These are phyloP conservation scores for Albophoma yamanashiensis DNA, from an alignment of 2,329 filamentous ascomycete genomes.

Conservation along the genomic window DNA sequence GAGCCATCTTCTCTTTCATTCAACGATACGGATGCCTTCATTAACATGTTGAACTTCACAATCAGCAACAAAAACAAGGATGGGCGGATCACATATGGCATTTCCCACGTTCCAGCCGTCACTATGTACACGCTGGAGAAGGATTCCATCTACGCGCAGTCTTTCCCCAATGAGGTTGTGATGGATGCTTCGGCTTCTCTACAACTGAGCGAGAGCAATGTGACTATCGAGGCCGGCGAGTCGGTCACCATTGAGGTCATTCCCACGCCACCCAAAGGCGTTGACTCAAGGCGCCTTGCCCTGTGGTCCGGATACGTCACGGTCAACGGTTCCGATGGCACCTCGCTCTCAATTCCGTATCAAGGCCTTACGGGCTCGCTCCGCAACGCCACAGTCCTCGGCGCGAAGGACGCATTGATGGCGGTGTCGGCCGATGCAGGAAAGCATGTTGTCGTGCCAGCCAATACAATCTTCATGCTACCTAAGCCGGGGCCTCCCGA, in stretches of 20 bases:
- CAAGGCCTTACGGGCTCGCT: slow-evolving; percentile 17
- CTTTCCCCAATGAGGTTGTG: slow-evolving; percentile 29
- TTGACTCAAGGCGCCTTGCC: slow-evolving; percentile 1
- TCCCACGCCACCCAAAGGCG: not conserved
- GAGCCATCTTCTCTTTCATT: slow-evolving; percentile 43
- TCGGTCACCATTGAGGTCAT: not conserved
- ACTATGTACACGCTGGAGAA: slow-evolving; percentile 35
- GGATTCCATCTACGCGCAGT: slow-evolving; percentile 18
- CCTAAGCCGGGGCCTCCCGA: slow-evolving; percentile 9
- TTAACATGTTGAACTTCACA: slow-evolving; percentile 32
- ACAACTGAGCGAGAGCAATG: not conserved
- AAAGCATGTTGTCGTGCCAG: slow-evolving; percentile 4
- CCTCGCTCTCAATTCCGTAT: slow-evolving; percentile 21
- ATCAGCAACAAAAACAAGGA: slow-evolving; percentile 43
- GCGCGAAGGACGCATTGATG: slow-evolving; percentile 18
- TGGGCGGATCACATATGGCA: slow-evolving; percentile 33
- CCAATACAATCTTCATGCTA: slow-evolving; percentile 9
- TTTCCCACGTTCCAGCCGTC: slow-evolving; percentile 35
- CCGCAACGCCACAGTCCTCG: slow-evolving; percentile 24
- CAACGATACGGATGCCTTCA: slow-evolving; percentile 47
- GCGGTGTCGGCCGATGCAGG: slow-evolving; percentile 17
- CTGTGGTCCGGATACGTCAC: slow-evolving; percentile 5
- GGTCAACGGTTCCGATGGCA: slow-evolving; percentile 12
- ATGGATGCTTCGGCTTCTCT: slow-evolving; percentile 23
- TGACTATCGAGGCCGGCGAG: not conserved